phyloP scores from a whole-genome alignment of 306 rosid species.

The Quillaja saponaria region DNA sequence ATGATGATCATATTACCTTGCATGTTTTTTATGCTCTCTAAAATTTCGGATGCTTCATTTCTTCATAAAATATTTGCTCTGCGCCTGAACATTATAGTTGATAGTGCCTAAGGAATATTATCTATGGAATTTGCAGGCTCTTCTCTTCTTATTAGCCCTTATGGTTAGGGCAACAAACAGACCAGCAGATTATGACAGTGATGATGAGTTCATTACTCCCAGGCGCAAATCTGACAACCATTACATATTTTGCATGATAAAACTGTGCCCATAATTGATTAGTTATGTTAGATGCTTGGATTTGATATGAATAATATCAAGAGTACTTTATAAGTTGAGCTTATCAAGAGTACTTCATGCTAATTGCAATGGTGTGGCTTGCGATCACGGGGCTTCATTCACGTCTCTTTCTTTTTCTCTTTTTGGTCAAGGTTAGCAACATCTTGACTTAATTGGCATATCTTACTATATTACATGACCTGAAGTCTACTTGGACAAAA shows the following conservation, averaged over 20 bases:
- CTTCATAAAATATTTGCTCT: too few relatives aligned
- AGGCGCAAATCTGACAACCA: slow-evolving; percentile 86
- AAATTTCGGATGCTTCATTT: background rate
- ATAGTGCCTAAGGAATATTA: slow-evolving; percentile 24
- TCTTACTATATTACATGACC: too few relatives aligned
- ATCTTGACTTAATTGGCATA: too few relatives aligned
- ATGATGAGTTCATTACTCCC: slow-evolving; percentile 73
- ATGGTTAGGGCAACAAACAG: slow-evolving; percentile 78
- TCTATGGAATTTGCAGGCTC: slow-evolving; percentile 60
- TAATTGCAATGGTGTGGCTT: too few relatives aligned
- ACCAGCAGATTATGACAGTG: slow-evolving; percentile 85
- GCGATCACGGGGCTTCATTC: too few relatives aligned
- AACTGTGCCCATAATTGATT: too few relatives aligned
- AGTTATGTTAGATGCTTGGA: too few relatives aligned
- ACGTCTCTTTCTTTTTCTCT: too few relatives aligned
- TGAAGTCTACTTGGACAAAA: too few relatives aligned
- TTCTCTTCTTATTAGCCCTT: slow-evolving; percentile 85
- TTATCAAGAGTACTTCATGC: too few relatives aligned
- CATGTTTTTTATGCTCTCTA: slow-evolving; percentile 1
- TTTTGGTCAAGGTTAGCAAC: too few relatives aligned
- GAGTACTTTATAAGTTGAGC: background rate
- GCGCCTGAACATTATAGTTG: background rate
- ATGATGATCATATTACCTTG: background rate
- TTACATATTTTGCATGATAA: slow-evolving; percentile 24
- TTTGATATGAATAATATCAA: background rate